Evolutionary conservation across 2,329 filamentous ascomycete species (phyloP).

Genomic region (Trichoderma cornu-damae): DNA sequence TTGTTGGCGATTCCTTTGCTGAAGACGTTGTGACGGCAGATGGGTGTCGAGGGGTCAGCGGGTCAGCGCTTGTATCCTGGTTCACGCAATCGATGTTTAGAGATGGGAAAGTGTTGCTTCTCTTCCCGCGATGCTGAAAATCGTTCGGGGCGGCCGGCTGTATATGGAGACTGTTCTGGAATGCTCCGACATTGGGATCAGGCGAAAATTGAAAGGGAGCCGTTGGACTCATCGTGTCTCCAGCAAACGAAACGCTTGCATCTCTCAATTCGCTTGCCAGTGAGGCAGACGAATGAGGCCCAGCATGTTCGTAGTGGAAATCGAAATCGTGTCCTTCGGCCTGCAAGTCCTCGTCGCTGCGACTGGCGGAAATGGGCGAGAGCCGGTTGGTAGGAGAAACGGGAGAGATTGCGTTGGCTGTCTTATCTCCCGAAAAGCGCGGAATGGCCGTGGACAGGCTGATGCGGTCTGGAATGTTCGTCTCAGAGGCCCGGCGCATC

Average conservation of each 20-base stretch:
- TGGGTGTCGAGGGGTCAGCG: conserved; percentile 47
- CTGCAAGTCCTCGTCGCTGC: conserved; percentile 64
- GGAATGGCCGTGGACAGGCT: conserved; percentile 48
- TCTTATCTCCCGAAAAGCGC: conserved; percentile 33
- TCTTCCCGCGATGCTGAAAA: conserved; percentile 61
- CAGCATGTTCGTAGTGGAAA: conserved; percentile 32
- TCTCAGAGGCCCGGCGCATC: conserved; percentile 55
- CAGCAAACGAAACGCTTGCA: conserved; percentile 56
- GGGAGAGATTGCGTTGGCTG: conserved; percentile 60
- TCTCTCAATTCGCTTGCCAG: conserved; percentile 31
- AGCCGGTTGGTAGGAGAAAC: conserved; percentile 62
- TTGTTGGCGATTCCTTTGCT: conserved; percentile 47
- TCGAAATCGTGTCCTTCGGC: conserved; percentile 30
- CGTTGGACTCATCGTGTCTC: conserved; percentile 66
- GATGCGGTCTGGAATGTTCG: conserved; percentile 65
- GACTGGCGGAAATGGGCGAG: conserved; percentile 64
- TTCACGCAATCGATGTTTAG: conserved; percentile 57
- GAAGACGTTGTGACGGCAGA: conserved; percentile 46
- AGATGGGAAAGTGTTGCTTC: conserved; percentile 81
- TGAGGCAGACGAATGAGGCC: conserved; percentile 34
- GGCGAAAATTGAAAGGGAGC: conserved; percentile 73
- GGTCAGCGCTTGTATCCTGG: conserved; percentile 37
- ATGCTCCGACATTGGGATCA: conserved; percentile 63
- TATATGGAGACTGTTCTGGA: conserved; percentile 39
- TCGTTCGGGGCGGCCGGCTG: conserved; percentile 40